These are phyloP conservation scores for Suhomyces vadensis DNA, from an alignment of 805 yeast species.

Conservation along the genomic window DNA sequence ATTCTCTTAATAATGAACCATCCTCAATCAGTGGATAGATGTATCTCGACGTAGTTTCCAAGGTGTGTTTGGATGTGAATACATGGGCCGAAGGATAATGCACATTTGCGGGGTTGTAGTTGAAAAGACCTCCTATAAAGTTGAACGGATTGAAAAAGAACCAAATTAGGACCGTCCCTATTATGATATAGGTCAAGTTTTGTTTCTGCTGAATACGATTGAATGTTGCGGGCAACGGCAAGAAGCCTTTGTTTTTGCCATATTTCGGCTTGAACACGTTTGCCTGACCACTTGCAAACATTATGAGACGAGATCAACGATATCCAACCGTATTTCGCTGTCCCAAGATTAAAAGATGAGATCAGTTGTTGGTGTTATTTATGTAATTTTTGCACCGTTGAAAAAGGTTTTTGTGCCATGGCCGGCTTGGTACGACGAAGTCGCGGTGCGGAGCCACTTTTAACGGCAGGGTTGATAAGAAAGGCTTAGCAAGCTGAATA, in stretches of 20 bases:
- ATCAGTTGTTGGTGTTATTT: not conserved
- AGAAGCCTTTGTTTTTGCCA: slow-evolving; percentile 20
- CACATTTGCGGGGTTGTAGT: slow-evolving; percentile 8
- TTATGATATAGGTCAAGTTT: slow-evolving; percentile 14
- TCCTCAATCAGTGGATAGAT: slow-evolving; percentile 79
- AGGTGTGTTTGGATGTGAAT: slow-evolving; percentile 29
- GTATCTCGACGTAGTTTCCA: slow-evolving; percentile 51
- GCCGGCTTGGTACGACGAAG: too few relatives aligned
- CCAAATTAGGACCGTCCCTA: slow-evolving; percentile 19
- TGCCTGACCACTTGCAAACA: slow-evolving; percentile 8
- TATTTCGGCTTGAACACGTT: slow-evolving; percentile 30
- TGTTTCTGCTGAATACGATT: slow-evolving; percentile 17
- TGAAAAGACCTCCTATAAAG: not conserved
- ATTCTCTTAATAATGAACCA: slow-evolving; percentile 58
- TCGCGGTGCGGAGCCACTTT: too few relatives aligned
- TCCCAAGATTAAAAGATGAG: not conserved
- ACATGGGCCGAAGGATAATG: slow-evolving; percentile 37
- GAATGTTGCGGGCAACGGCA: slow-evolving; percentile 35
- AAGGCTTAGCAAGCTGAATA: too few relatives aligned
- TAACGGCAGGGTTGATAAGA: too few relatives aligned
- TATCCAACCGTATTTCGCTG: not conserved
- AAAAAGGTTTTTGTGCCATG: not conserved
- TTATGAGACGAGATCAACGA: not conserved
- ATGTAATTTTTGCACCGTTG: slow-evolving; percentile 2
- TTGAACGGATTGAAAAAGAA: slow-evolving; percentile 25